Conservation (phyloP, 345 rosid species). For the Clarkia xantiana region DNA sequence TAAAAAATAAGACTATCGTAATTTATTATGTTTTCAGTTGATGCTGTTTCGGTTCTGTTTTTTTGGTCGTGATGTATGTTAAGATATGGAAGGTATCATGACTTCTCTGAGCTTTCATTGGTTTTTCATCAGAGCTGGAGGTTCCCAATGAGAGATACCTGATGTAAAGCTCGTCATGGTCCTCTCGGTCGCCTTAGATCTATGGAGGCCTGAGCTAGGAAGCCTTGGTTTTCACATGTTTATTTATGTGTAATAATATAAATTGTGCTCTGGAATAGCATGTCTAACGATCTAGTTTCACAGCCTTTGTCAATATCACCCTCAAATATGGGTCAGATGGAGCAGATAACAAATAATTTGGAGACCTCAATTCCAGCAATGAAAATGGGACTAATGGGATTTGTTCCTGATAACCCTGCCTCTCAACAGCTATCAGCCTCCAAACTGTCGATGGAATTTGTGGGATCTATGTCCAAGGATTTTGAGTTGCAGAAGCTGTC, state of each 20-base stretch:
- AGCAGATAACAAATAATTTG: constrained; percentile 21
- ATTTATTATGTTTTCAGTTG: no score
- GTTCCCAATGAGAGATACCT: neutral
- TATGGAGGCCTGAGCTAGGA: neutral
- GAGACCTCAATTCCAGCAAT: constrained; percentile 24
- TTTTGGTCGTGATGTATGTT: no score
- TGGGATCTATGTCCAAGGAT: constrained; percentile 12
- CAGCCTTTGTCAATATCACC: constrained; percentile 26
- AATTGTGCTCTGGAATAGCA: constrained; percentile 1
- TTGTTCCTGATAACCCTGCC: constrained; percentile 10
- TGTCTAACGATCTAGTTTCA: constrained; percentile 43
- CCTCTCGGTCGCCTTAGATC: neutral
- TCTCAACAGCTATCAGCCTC: constrained; percentile 16
- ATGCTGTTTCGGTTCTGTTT: no score
- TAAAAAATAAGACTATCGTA: no score
- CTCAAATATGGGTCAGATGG: constrained; percentile 30
- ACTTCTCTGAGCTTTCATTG: no score
- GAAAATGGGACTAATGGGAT: constrained; percentile 22
- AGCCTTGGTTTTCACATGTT: constrained; percentile 13
- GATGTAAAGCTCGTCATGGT: neutral
- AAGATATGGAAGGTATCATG: no score
- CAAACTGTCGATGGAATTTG: constrained; percentile 12
- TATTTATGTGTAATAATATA: constrained; percentile 10
- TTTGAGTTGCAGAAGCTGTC: constrained; percentile 12
- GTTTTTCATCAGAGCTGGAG: neutral